Conservation (phyloP, 768 basidiomycete species). For the Termitomyces sp. region DNA sequence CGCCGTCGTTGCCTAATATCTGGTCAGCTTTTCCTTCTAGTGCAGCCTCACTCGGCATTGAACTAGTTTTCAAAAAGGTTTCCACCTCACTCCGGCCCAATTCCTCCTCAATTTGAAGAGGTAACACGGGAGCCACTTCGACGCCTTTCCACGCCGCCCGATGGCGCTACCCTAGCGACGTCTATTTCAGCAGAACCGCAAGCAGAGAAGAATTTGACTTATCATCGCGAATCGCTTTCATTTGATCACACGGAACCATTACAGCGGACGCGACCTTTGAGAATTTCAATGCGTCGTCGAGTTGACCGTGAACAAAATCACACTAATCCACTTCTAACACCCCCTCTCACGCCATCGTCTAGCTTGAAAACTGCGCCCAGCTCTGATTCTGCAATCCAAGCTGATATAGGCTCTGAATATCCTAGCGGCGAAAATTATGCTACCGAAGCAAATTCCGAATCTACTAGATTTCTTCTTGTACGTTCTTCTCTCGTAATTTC, state of each 20-base stretch:
- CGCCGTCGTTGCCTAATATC: constrained; percentile 70
- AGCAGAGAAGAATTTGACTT: constrained; percentile 1
- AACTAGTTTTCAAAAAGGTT: constrained; percentile 30
- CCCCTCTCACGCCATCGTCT: constrained; percentile 70
- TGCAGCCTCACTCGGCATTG: neutral
- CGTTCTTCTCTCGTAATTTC: neutral
- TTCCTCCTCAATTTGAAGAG: constrained; percentile 30
- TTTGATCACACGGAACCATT: constrained; percentile 17
- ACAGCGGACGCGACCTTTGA: constrained; percentile 15
- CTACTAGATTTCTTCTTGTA: constrained; percentile 36
- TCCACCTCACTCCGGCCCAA: constrained; percentile 43
- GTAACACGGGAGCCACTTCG: constrained; percentile 22
- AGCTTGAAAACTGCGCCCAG: constrained; percentile 38
- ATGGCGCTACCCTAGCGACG: neutral
- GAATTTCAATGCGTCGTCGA: constrained; percentile 30
- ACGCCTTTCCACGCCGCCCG: constrained; percentile 32
- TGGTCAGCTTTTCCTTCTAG: constrained; percentile 36
- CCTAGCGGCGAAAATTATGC: constrained; percentile 22
- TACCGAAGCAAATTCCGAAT: constrained; percentile 25
- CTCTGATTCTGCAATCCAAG: constrained; percentile 23
- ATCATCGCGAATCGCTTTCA: constrained; percentile 15
- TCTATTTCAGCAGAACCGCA: neutral
- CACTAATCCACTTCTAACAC: constrained; percentile 48
- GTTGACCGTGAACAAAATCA: constrained; percentile 32
- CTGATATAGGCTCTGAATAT: constrained; percentile 15